Evolutionary conservation across 257 asterid genomes (phyloP).

Genomic region (Salvia splendens): DNA sequence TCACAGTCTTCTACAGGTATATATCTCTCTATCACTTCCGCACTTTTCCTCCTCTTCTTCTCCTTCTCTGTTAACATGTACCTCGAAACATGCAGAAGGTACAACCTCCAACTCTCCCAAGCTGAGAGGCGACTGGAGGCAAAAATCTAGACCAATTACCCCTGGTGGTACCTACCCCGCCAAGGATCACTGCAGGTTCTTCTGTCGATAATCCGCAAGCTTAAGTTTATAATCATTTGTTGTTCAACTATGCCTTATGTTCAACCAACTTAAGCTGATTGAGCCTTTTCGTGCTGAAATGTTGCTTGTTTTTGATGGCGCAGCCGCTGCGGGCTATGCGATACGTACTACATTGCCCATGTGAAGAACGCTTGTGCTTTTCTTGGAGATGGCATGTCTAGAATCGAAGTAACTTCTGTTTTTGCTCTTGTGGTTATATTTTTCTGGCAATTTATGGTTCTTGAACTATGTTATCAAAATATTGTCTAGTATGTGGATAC

Average conservation of each 20-base stretch:
- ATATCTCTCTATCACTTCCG: background rate
- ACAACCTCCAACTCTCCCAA: conserved; percentile 59
- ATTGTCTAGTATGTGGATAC: background rate
- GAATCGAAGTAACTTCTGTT: conserved; percentile 69
- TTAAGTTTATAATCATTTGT: background rate
- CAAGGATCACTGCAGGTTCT: conserved; percentile 93
- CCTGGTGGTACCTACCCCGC: conserved; percentile 99
- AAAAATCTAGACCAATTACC: conserved; percentile 78
- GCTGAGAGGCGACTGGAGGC: conserved; percentile 90
- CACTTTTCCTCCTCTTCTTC: background rate
- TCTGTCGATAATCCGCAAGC: background rate
- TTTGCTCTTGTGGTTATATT: background rate
- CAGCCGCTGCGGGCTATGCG: conserved; percentile 91
- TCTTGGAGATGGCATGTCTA: conserved; percentile 98
- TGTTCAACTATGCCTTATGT: no score
- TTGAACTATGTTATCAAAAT: background rate
- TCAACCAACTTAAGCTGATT: no score
- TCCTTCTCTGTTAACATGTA: background rate
- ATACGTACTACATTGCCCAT: conserved; percentile 94
- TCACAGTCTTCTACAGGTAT: conserved; percentile 53
- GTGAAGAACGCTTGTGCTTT: conserved; percentile 96
- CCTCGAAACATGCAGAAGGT: conserved; percentile 41
- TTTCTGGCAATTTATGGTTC: background rate
- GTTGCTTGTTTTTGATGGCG: conserved; percentile 34
- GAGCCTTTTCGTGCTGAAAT: background rate